Evolutionary conservation across 1,139 yeast genomes (phyloP), one percentile per base, ranked within the genome.

Genomic region (Hemisphaericaspora lyxosophila): DNA sequence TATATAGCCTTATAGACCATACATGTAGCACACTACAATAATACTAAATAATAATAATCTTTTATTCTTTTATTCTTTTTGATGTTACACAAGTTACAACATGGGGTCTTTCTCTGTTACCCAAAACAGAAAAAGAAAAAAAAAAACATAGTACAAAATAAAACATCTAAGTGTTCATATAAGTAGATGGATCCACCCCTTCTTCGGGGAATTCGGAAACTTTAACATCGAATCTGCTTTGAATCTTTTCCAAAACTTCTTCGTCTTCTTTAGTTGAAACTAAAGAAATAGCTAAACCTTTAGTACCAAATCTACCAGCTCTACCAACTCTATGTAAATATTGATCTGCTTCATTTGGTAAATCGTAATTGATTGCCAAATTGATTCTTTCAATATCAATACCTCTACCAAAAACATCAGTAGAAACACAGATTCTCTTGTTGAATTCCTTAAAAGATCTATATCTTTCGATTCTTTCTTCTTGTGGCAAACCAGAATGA

Each of bases 301-400:
- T 92, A 63, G 98, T 92, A 75, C 98, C 98, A 59, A 92, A 92
- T 78, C 98, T 89, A 70, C 98, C 98, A 53, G 98, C 98, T 81
- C 98, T 89, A 63, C 98, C 98, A 47, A 92, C 98, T 74, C 98
- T 87, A 75, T 92, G 98, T 63, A 92, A 80, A 70, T 92, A 92
- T 70, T 92, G 97, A 69, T 92, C 98, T 48, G 97, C 96, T 70
- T 88, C 96, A 51, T 67, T 73, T 51, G 85, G 85, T 70, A 87
- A 72, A 70, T 92, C 98, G 68, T 92, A 92, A 75, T 92, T 92
- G 75, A 92, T 89, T 47, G 97, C 98, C 65, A 92, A 74, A 71
- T 92, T 92, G 70, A 92, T 90, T 73, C 98, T 89, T 76, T 92
- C 98, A 53, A 92, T 90, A 79, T 92, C 98, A 58, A 92, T 92